Conservation (phyloP, 2,329 filamentous ascomycete species). For the Rutstroemia sp. region DNA sequence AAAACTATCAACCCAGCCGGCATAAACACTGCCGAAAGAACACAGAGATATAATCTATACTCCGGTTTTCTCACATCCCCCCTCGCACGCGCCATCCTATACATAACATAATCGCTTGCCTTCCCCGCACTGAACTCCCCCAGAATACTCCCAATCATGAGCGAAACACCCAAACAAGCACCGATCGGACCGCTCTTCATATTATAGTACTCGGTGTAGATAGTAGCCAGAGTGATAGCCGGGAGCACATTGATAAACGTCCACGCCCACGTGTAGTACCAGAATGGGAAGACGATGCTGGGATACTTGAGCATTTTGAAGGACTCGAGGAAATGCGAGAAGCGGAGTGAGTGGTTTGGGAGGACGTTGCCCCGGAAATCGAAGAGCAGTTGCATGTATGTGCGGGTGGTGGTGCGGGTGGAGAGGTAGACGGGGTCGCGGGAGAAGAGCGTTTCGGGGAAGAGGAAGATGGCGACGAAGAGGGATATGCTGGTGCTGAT, state of each 20-base stretch:
- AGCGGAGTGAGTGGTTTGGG: slow-evolving; percentile 20
- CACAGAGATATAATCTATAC: slow-evolving; percentile 23
- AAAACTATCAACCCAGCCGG: slow-evolving; percentile 25
- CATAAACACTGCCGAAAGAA: slow-evolving; percentile 24
- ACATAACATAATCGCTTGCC: slow-evolving; percentile 22
- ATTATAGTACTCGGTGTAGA: slow-evolving; percentile 23
- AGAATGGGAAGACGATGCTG: slow-evolving; percentile 23
- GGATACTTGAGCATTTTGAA: slow-evolving; percentile 26
- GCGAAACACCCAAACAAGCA: slow-evolving; percentile 21
- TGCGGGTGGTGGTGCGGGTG: slow-evolving; percentile 18
- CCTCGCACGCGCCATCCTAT: slow-evolving; percentile 15
- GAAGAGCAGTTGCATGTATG: slow-evolving; percentile 23
- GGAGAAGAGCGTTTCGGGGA: slow-evolving; percentile 28
- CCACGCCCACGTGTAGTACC: slow-evolving; percentile 27
- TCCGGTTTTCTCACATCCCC: slow-evolving; percentile 23
- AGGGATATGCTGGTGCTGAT: slow-evolving; percentile 21
- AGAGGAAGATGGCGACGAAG: slow-evolving; percentile 24
- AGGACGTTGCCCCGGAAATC: slow-evolving; percentile 22
- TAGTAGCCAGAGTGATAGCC: slow-evolving; percentile 21
- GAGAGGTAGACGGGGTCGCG: slow-evolving; percentile 22
- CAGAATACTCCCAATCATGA: slow-evolving; percentile 22
- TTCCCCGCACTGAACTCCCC: slow-evolving; percentile 25
- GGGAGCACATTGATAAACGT: slow-evolving; percentile 27
- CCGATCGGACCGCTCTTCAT: slow-evolving; percentile 23
- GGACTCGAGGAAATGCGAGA: slow-evolving; percentile 23